A percentile compares a stretch with the other conserved stretches of the same genome.
These are phyloP conservation scores for Naganishia vaughanmartiniae DNA, from an alignment of 768 basidiomycete genomes.

Conservation along the genomic window DNA sequence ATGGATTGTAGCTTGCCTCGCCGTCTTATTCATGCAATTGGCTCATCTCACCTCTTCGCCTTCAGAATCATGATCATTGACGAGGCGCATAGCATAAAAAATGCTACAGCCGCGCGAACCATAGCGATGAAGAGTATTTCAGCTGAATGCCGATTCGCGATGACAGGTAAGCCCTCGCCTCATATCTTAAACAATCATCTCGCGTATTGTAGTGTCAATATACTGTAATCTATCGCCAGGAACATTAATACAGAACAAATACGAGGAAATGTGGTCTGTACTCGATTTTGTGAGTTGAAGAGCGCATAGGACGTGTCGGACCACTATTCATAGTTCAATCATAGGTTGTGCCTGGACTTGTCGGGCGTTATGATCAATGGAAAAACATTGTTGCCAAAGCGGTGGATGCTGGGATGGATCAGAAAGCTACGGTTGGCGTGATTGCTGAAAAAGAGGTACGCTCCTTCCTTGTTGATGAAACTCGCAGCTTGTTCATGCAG, in stretches of 20 bases:
- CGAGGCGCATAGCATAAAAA: constrained; percentile 88
- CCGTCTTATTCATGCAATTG: background rate
- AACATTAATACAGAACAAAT: constrained; percentile 79
- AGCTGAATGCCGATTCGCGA: constrained; percentile 71
- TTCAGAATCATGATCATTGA: constrained; percentile 60
- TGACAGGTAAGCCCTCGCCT: constrained; percentile 61
- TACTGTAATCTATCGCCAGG: background rate
- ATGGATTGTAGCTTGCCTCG: background rate
- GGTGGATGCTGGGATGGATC: constrained; percentile 48
- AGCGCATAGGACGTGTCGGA: background rate
- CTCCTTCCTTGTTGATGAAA: background rate
- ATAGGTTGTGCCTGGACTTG: constrained; percentile 60
- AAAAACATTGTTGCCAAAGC: constrained; percentile 60
- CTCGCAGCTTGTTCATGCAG: too few species aligned
- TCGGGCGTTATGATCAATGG: constrained; percentile 77
- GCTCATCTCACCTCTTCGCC: background rate
- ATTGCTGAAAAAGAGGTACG: constrained; percentile 44
- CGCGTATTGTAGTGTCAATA: background rate
- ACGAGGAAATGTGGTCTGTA: constrained; percentile 87
- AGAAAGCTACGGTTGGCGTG: constrained; percentile 41
- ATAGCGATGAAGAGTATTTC: constrained; percentile 68
- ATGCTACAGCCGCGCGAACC: constrained; percentile 65
- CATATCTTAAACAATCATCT: background rate
- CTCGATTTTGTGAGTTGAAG: constrained; percentile 72
- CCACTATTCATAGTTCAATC: constrained; percentile 23